A percentile compares a stretch with the other conserved stretches of the same genome.
These are phyloP conservation scores for Spathaspora girioi DNA, from an alignment of 805 yeast species.

Conservation along the genomic window DNA sequence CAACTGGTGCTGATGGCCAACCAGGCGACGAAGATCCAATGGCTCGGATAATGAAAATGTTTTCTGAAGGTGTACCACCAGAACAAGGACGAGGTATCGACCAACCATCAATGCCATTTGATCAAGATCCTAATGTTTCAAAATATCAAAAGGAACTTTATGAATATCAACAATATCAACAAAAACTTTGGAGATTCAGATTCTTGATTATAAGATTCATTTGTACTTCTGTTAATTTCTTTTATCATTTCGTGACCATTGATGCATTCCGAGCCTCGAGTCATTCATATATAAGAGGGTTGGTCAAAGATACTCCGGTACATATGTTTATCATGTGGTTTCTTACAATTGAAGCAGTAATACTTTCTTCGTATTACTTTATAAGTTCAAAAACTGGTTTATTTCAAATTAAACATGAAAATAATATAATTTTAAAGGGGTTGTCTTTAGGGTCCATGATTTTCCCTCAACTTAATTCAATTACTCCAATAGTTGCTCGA, in stretches of 20 bases:
- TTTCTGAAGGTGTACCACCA: constrained; percentile 7
- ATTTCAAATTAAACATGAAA: constrained; percentile 20
- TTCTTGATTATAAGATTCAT: constrained; percentile 29
- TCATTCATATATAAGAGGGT: constrained; percentile 25
- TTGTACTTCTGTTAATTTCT: constrained; percentile 25
- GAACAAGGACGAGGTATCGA: neutral
- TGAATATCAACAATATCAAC: constrained; percentile 29
- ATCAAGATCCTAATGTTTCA: constrained; percentile 11
- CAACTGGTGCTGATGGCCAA: constrained; percentile 5
- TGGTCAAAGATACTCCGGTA: constrained; percentile 10
- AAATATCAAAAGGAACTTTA: constrained; percentile 27
- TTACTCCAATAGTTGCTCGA: constrained; percentile 24
- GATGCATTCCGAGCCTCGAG: constrained; percentile 19
- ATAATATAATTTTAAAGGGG: constrained; percentile 23
- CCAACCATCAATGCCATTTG: constrained; percentile 1
- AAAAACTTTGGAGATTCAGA: constrained; percentile 26
- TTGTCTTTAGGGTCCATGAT: constrained; percentile 31
- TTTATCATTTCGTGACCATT: constrained; percentile 27
- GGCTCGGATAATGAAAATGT: constrained; percentile 32
- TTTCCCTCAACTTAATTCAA: constrained; percentile 27
- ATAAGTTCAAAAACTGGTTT: constrained; percentile 22
- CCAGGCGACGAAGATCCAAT: constrained; percentile 19
- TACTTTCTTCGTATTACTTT: constrained; percentile 31
- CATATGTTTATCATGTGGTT: constrained; percentile 23
- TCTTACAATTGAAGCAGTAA: constrained; percentile 27